Conservation (phyloP, 495 filamentous ascomycete genomes). For the Bathelium albidoporum region DNA sequence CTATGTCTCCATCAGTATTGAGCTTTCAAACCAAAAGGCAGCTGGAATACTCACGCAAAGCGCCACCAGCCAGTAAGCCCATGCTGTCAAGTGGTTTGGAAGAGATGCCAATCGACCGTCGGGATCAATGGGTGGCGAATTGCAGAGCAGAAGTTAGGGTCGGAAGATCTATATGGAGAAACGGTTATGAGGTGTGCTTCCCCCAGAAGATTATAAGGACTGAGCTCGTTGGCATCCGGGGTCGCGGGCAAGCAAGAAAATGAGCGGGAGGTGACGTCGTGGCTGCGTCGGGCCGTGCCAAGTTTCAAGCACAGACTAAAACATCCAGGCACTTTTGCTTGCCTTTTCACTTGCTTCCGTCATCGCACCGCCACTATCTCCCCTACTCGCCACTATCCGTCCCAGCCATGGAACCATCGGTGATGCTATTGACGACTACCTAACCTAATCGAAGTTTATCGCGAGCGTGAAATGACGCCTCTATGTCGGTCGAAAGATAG, state of each 20-base stretch:
- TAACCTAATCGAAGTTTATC: too few species aligned
- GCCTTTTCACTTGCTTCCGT: background rate
- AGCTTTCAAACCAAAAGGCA: background rate
- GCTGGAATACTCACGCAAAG: conserved; percentile 7
- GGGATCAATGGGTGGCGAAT: background rate
- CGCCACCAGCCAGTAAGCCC: conserved; percentile 17
- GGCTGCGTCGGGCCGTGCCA: background rate
- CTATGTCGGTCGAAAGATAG: too few species aligned
- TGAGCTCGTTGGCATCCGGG: background rate
- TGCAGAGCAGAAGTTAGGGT: background rate
- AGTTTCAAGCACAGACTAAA: background rate
- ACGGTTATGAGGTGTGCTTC: background rate
- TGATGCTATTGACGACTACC: too few species aligned
- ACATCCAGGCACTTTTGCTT: background rate
- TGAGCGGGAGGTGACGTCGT: background rate
- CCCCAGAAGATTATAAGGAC: background rate
- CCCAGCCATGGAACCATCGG: background rate
- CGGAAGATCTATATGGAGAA: background rate
- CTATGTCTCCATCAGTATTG: background rate
- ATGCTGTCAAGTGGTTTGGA: conserved; percentile 7
- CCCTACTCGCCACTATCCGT: background rate
- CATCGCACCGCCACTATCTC: background rate
- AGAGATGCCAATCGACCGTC: background rate
- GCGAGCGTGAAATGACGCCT: too few species aligned
- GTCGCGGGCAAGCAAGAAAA: background rate